Evolutionary conservation across 805 yeast genomes (phyloP), one percentile per base, ranked within the genome.

Genomic region (Kuraishia piskuri): DNA sequence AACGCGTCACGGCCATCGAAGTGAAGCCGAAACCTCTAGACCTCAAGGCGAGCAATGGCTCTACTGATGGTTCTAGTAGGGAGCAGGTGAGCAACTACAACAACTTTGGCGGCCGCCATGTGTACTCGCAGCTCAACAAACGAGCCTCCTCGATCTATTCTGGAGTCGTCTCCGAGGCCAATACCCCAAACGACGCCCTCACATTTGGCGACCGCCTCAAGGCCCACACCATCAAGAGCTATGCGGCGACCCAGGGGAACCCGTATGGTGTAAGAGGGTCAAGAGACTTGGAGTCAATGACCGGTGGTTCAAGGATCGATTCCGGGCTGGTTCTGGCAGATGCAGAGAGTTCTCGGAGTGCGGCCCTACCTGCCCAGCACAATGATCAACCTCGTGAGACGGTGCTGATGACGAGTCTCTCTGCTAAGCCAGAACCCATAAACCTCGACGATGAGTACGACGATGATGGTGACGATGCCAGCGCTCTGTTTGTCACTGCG

Each of bases 401-500:
- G 26, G 37, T 14, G 25, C 46, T 19, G 45, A 49, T 22, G 51
- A 31, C 51, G 26, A 49, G 46, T 22, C 22, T 25, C 40, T n/a
- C 50, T 7, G 40, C 40, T 24, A 8, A 48, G 22, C 50, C 37
- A 48, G 22, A 48, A 9, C 22, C 24, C 24, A 4, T 19, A 17
- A 25, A 31, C 14, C 9, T 31, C 3, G 17, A 31, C 40, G 40
- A 31, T n/a, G 17, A 31, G 14, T n/a, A 8, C 36, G 23, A 14
- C 8, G 5, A 56, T 22, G 65, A 63, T 36, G 54, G 49, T 10
- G 25, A 22, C n/a, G 48, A 49, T 23, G 19, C 19, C 31, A 68
- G 72, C 3, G 68, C 72, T 8, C 57, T 68, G n/a, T 68, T 68
- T 58, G 71, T 68, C 36, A 63, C 71, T 1, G 65, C 73, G 1